Base-by-base conservation (phyloP, 2,329 filamentous ascomycete species). In the Fusarium sp. region DNA sequence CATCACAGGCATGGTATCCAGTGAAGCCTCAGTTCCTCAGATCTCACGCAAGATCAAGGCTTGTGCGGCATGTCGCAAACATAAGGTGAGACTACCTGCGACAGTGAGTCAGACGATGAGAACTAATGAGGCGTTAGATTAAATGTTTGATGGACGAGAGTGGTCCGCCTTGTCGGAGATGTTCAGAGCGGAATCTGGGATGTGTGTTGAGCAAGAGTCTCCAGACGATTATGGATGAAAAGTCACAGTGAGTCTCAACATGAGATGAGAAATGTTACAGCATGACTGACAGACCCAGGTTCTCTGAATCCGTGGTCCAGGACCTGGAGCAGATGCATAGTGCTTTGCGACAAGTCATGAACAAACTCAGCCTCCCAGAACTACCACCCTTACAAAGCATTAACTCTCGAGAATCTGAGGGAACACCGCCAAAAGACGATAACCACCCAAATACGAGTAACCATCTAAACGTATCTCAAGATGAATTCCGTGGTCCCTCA, bases 131-230 rank as follows among this genome's bases (percentile, higher is more conserved):
- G 11, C 3, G 16, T 3, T 27, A 82, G 80, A 82, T 82, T 57
- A 81, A 81, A 69, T 82, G 81, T 46, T 67, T 82, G 46, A 82
- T 82, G 80, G 80, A 82, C 48, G 78, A 80, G 38, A 76, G 73
- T 27, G 80, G 80, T 1, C 80, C 81, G 4, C 80, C 80, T 5
- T 82, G 81, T 64, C 75, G 77, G 7, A 73, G 81, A 58, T 82
- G 81, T 47, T 65, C 75, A 20, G 79, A 82, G 60, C 67, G 78
- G 16, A 79, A 78, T 41, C 64, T 82, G 29, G 76, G 77, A 1
- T 82, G 81, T 49, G 79, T 82, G 3, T 61, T 82, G 51, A 81
- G 80, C 47, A 82, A 82, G 74, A 82, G 80, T 47, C 72, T 82
- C 5, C 81, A 82, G 65, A 82, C 78, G 3, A 78, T 82, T 24